Percentiles rank a stretch among this genome's conserved stretches.
These are phyloP conservation scores for Oryza glaberrima DNA, from an alignment of 176 grass and related monocot species.

Conservation along the genomic window DNA sequence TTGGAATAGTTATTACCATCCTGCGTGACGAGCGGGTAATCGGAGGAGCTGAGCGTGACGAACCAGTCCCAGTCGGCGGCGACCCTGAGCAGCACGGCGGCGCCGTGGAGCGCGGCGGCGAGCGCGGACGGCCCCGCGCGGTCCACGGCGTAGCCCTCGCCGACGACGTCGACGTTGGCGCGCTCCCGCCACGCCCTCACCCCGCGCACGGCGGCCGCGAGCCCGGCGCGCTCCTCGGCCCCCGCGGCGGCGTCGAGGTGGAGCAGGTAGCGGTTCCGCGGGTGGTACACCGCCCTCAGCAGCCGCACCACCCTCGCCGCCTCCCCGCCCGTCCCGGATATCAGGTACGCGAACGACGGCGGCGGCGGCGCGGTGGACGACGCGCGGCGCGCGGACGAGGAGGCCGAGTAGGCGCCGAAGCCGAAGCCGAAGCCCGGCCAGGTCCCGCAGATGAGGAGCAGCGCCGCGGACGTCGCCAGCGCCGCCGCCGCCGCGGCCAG, in stretches of 20 bases:
- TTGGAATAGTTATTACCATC: conserved; percentile 43
- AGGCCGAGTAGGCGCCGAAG: neutral
- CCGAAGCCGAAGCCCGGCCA: neutral
- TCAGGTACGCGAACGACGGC: conserved; percentile 63
- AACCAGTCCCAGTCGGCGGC: conserved; percentile 63
- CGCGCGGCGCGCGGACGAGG: neutral
- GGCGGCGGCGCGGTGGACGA: neutral
- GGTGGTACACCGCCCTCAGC: conserved; percentile 61
- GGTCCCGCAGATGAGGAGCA: conserved; percentile 10
- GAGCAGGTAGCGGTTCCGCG: conserved; percentile 63
- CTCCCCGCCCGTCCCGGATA: conserved; percentile 66
- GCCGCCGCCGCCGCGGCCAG: conserved; percentile 12
- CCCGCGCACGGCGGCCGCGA: conserved; percentile 26
- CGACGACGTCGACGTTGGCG: conserved; percentile 57
- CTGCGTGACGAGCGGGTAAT: conserved; percentile 74
- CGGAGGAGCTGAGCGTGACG: conserved; percentile 61
- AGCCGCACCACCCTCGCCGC: conserved; percentile 39
- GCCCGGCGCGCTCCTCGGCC: conserved; percentile 18
- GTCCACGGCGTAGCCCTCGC: conserved; percentile 47
- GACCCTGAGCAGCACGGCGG: conserved; percentile 56
- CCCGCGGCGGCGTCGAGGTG: conserved; percentile 56
- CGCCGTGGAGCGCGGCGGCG: conserved; percentile 63
- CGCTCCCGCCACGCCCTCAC: conserved; percentile 39
- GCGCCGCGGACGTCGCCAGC: conserved; percentile 3
- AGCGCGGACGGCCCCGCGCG: conserved; percentile 48